Percentiles rank a stretch among this genome's conserved stretches.
Conservation (phyloP, 192 early-diverging fungal genomes). For the Coemansia sp. region DNA sequence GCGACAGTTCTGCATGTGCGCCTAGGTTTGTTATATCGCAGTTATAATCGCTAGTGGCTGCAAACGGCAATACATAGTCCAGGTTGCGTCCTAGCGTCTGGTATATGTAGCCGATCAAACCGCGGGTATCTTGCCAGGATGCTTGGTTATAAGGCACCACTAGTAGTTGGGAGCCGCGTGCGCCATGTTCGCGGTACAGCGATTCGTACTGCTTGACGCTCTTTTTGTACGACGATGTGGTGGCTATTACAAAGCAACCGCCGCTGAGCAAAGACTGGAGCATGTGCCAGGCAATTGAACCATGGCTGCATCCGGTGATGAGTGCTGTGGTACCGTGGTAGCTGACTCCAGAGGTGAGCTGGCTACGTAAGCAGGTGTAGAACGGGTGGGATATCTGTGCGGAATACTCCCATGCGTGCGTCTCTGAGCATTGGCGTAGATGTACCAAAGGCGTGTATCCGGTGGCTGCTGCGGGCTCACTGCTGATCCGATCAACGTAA, state of each 20-base stretch:
- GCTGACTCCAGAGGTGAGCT: conserved; percentile 73
- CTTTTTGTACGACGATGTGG: conserved; percentile 81
- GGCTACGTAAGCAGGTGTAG: conserved; percentile 61
- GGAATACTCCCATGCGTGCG: conserved; percentile 31
- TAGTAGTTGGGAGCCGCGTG: conserved; percentile 81
- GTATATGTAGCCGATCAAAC: conserved; percentile 82
- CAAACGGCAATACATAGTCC: conserved; percentile 93
- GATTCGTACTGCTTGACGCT: conserved; percentile 81
- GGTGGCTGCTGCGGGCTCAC: conserved; percentile 20
- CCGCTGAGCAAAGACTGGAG: conserved; percentile 81
- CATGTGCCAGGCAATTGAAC: conserved; percentile 85
- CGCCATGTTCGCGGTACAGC: conserved; percentile 81
- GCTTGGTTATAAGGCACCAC: conserved; percentile 94
- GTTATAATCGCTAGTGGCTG: conserved; percentile 83
- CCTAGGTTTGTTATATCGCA: conserved; percentile 81
- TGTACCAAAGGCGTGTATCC: conserved; percentile 30
- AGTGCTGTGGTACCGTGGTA: conserved; percentile 79
- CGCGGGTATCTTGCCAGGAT: conserved; percentile 73
- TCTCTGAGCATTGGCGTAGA: conserved; percentile 19
- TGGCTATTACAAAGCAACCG: conserved; percentile 62
- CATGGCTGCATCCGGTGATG: conserved; percentile 86
- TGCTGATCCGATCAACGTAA: conserved; percentile 77
- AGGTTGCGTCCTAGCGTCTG: conserved; percentile 78
- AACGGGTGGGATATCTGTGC: conserved; percentile 6
- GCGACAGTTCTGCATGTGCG: conserved; percentile 79